Conservation (phyloP, 2,329 filamentous ascomycete species). For the Pseudocercospora crystallina region DNA sequence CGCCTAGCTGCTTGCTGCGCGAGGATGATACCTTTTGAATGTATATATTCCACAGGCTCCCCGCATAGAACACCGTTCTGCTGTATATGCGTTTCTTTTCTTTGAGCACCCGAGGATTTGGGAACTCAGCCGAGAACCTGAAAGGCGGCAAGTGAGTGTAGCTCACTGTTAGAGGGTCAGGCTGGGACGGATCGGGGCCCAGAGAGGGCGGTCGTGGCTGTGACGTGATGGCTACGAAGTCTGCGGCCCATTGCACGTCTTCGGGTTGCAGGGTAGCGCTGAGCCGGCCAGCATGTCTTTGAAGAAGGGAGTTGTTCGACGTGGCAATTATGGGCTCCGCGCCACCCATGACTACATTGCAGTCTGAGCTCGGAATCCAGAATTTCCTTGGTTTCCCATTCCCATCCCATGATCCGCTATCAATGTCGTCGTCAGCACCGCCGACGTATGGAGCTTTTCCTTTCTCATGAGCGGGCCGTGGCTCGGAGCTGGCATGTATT, state of each 20-base stretch:
- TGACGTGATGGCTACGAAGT: constrained; percentile 51
- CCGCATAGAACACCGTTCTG: constrained; percentile 60
- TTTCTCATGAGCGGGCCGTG: constrained; percentile 33
- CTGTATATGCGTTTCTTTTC: constrained; percentile 61
- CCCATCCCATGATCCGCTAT: constrained; percentile 54
- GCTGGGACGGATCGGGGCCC: constrained; percentile 4
- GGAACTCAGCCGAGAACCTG: constrained; percentile 59
- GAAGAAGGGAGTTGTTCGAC: constrained; percentile 40
- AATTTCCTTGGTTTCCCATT: constrained; percentile 57
- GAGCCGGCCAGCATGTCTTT: constrained; percentile 48
- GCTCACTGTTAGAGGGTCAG: constrained; percentile 34
- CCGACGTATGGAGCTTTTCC: constrained; percentile 7
- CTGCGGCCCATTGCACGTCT: constrained; percentile 57
- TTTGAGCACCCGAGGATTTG: constrained; percentile 55
- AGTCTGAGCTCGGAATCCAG: constrained; percentile 57
- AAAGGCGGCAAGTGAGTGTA: constrained; percentile 60
- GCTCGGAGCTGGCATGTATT: constrained; percentile 25
- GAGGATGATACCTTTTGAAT: constrained; percentile 58
- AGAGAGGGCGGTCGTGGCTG: constrained; percentile 27
- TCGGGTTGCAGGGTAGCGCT: constrained; percentile 55
- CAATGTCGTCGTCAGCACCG: constrained; percentile 24
- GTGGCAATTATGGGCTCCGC: constrained; percentile 54
- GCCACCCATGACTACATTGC: constrained; percentile 56
- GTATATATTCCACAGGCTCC: constrained; percentile 62
- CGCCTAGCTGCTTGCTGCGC: constrained; percentile 58